Percentiles rank a stretch among this genome's conserved stretches.
These are phyloP conservation scores for Nicotiana tabacum DNA, from an alignment of 257 asterid species.

Conservation along the genomic window DNA sequence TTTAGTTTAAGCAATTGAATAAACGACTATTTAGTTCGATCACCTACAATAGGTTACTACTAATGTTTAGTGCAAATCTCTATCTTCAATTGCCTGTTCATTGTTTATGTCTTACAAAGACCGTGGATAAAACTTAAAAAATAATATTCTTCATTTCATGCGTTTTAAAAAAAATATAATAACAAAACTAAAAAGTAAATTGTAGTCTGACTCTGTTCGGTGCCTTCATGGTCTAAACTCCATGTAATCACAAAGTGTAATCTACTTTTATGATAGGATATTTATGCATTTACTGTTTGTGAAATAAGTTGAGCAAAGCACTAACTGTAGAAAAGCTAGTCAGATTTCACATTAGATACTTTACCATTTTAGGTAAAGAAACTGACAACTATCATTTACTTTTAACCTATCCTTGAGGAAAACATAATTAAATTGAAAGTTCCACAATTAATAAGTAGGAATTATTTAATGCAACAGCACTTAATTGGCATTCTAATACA, in stretches of 20 bases:
- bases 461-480: neutral
- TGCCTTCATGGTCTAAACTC: neutral
- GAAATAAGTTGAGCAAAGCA: neutral
- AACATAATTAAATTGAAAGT: neutral
- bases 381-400: neutral
- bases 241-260: neutral
- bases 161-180: too few relatives aligned
- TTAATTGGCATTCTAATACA: neutral
- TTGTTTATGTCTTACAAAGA: too few relatives aligned
- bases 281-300: too few relatives aligned
- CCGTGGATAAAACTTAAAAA: too few relatives aligned
- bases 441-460: neutral
- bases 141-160: too few relatives aligned
- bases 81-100: too few relatives aligned
- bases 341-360: neutral
- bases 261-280: neutral
- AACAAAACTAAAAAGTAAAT: too few relatives aligned
- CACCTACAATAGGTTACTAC: too few relatives aligned
- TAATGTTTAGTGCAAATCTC: too few relatives aligned
- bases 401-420: neutral
- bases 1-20: too few relatives aligned
- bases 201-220: too few relatives aligned
- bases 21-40: too few relatives aligned
- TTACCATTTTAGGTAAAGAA: neutral
- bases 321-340: neutral